Conservation (phyloP, 306 rosid species). For the Vigna angularis region DNA sequence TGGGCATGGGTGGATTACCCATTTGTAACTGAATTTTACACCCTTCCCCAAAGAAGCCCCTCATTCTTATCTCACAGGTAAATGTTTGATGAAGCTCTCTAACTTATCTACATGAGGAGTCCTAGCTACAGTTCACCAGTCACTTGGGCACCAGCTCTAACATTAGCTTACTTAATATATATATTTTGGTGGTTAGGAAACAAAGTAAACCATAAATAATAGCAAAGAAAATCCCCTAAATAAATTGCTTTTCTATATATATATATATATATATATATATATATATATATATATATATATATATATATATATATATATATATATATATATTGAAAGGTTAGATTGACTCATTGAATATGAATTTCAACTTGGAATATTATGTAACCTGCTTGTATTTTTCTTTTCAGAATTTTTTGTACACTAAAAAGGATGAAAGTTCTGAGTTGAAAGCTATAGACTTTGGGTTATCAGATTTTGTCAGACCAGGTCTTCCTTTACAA, state of each 20-base stretch:
- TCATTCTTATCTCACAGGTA: background rate
- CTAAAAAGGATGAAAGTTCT: conserved; percentile 84
- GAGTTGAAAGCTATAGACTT: conserved; percentile 95
- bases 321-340: conserved; percentile 14
- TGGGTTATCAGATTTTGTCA: conserved; percentile 94
- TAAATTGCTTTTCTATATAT: background rate
- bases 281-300: no score
- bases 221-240: conserved; percentile 11
- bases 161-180: conserved; percentile 11
- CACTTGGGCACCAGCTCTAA: conserved; percentile 14
- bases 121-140: background rate
- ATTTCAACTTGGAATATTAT: conserved; percentile 34
- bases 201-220: background rate
- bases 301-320: background rate
- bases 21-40: conserved; percentile 14
- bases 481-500: conserved; percentile 73
- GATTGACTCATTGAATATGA: conserved; percentile 38
- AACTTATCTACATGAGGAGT: conserved; percentile 18
- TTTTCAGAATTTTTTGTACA: conserved; percentile 86
- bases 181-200: background rate
- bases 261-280: no score
- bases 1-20: conserved; percentile 22
- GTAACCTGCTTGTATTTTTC: conserved; percentile 37
- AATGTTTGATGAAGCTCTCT: conserved; percentile 26
- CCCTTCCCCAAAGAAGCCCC: background rate